Conservation (phyloP, 2,329 filamentous ascomycete genomes). For the Epichloe uncinata region DNA sequence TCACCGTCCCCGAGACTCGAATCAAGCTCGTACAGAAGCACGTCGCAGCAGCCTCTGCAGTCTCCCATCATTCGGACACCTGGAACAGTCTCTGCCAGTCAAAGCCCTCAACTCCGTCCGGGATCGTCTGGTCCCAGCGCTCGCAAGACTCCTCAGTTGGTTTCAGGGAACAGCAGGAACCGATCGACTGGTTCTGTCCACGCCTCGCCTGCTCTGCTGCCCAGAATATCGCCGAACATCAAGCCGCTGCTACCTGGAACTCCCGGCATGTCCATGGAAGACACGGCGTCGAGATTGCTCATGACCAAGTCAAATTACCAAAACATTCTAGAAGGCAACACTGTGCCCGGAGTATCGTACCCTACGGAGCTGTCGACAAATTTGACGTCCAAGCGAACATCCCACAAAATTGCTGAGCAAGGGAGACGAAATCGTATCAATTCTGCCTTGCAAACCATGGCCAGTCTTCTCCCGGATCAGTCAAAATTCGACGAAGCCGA, state of each 20-base stretch:
- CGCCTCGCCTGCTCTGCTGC: conserved; percentile 75
- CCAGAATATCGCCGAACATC: conserved; percentile 87
- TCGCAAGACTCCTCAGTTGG: conserved; percentile 42
- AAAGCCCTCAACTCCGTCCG: conserved; percentile 50
- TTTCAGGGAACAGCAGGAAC: conserved; percentile 51
- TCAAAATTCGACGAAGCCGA: conserved; percentile 26
- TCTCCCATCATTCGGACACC: conserved; percentile 34
- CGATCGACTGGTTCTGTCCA: conserved; percentile 60
- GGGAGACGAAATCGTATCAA: conserved; percentile 93
- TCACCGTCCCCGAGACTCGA: conserved; percentile 24
- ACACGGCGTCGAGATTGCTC: conserved; percentile 58
- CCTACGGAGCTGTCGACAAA: conserved; percentile 86
- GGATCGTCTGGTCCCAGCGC: conserved; percentile 32
- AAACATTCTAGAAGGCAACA: conserved; percentile 88
- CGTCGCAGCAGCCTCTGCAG: conserved; percentile 34
- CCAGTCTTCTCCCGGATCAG: conserved; percentile 60
- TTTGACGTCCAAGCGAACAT: conserved; percentile 88
- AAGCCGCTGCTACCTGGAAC: conserved; percentile 68
- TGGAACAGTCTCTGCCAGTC: conserved; percentile 39
- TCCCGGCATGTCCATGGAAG: conserved; percentile 39
- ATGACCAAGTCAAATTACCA: conserved; percentile 97
- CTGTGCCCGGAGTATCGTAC: conserved; percentile 79
- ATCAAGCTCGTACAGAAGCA: conserved; percentile 32
- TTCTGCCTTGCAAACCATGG: conserved; percentile 81
- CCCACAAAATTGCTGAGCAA: conserved; percentile 96